A percentile compares a stretch with the other conserved stretches of the same genome.
Conservation (phyloP, 208 protist species). For the Novymonas esmeraldas region DNA sequence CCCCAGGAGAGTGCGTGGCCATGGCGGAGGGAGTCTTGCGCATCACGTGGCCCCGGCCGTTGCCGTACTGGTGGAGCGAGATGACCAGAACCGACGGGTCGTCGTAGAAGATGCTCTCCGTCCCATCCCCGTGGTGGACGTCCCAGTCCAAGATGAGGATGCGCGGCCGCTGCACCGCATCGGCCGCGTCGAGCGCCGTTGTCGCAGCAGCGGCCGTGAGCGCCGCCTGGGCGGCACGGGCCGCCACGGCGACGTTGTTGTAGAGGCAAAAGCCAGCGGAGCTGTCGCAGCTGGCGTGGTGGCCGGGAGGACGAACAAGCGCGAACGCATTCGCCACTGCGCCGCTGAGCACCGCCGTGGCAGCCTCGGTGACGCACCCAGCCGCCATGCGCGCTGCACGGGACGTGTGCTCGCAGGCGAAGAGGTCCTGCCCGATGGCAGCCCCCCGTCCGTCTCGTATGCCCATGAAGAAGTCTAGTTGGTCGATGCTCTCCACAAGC, state of each 20-base stretch:
- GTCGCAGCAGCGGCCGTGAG: conserved; percentile 11
- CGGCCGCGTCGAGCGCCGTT: background rate
- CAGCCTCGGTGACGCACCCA: conserved; percentile 75
- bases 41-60: conserved; percentile 65
- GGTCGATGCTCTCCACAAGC: conserved; percentile 78
- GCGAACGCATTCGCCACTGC: conserved; percentile 84
- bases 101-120: conserved; percentile 93
- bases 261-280: conserved; percentile 92
- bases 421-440: conserved; percentile 77
- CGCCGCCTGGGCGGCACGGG: conserved; percentile 71
- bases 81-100: conserved; percentile 93
- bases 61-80: conserved; percentile 92
- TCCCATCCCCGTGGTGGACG: conserved; percentile 96
- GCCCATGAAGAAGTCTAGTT: conserved; percentile 65
- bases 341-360: conserved; percentile 57
- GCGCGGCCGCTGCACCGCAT: conserved; percentile 24
- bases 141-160: conserved; percentile 96
- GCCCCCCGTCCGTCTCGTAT: conserved; percentile 20
- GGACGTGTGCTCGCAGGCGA: conserved; percentile 66
- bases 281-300: conserved; percentile 62
- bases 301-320: conserved; percentile 88
- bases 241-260: conserved; percentile 93
- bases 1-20: background rate
- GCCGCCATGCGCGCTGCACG: conserved; percentile 65
- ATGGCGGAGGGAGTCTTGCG: conserved; percentile 38